Conservation (phyloP, 1,284 basidiomycete genomes). For the Cystobasidium pallidum region DNA sequence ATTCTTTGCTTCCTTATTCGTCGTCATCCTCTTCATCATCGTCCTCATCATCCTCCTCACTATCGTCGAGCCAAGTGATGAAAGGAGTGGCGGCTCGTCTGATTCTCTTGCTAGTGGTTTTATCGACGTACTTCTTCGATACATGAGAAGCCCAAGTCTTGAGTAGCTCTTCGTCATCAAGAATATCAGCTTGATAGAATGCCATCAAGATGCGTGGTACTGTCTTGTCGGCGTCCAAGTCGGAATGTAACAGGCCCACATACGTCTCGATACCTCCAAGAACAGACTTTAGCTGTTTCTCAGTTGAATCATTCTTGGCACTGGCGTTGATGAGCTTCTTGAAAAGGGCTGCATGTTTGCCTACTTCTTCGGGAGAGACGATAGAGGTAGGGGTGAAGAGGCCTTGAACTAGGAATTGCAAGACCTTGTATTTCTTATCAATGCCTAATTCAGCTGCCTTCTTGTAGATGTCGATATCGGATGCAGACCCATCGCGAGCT, state of each 20-base stretch:
- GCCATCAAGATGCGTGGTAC: constrained; percentile 94
- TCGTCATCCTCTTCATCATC: constrained; percentile 32
- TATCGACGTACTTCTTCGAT: constrained; percentile 80
- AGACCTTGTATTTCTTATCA: constrained; percentile 92
- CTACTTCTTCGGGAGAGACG: constrained; percentile 64
- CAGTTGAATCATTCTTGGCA: constrained; percentile 55
- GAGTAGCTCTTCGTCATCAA: constrained; percentile 79
- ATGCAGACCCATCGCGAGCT: constrained; percentile 62
- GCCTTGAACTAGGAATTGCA: constrained; percentile 82
- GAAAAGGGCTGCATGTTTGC: constrained; percentile 73
- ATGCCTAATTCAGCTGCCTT: constrained; percentile 91
- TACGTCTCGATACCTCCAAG: constrained; percentile 87
- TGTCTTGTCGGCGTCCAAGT: constrained; percentile 60
- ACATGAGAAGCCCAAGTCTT: constrained; percentile 43
- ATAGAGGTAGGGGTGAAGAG: constrained; percentile 80
- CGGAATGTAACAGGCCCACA: constrained; percentile 70
- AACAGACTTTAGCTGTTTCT: constrained; percentile 94
- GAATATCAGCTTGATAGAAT: constrained; percentile 87
- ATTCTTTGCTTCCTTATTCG: constrained; percentile 3
- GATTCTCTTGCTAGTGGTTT: constrained; percentile 92
- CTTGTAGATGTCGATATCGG: constrained; percentile 74
- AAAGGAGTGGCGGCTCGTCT: constrained; percentile 94
- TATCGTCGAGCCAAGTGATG: constrained; percentile 64
- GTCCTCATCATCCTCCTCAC: constrained; percentile 53
- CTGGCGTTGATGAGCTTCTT: constrained; percentile 66